Base-by-base conservation (phyloP, 2,329 filamentous ascomycete species). In the Dothideomycetes sp. region DNA sequence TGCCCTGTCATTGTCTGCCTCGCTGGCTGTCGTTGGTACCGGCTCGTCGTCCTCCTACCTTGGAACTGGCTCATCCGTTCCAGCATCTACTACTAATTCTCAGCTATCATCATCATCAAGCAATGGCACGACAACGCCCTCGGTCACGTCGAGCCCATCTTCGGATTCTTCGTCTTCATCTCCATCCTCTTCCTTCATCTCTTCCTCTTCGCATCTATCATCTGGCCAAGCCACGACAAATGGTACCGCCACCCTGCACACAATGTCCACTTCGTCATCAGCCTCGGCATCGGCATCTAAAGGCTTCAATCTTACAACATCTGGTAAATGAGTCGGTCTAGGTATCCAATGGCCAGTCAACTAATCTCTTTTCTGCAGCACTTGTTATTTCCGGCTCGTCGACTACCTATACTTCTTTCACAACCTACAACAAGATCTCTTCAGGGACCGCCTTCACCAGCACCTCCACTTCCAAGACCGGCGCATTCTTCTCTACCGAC, bases 251-350 rank as follows among this genome's bases (percentile, higher is more conserved):
- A n/a, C n/a, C n/a, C n/a, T n/a, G n/a, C 22, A 27, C 7, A 7
- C 22, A 7, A 15, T 38, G 36, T 36, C 37, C 10, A 40, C 12
- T 33, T 30, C 38, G 14, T 34, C 19, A 16, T 40, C 44, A 17
- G 31, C 31, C 12, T 27, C 22, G 7, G 7, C 22, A 7, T 7
- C 22, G 22, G 22, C 22, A 27, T 35, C 39, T 14, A 11, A 24
- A 3, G 34, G 24, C 4, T 34, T 36, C 14, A 45, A 45, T 36
- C 30, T 45, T 14, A 47, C 43, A 7, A 38, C 43, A 30, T 45
- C 43, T 34, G 38, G 43, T 45, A 36, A 38, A 34, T 40, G 24
- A 15, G 17, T 19, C n/a, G 15, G 8, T 9, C 18, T n/a, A 3
- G 3, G 11, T 19, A 4, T n/a, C 14, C n/a, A 33, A 15, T 10